Conservation (phyloP, 768 basidiomycete genomes). For the Tricholoma terreum region DNA sequence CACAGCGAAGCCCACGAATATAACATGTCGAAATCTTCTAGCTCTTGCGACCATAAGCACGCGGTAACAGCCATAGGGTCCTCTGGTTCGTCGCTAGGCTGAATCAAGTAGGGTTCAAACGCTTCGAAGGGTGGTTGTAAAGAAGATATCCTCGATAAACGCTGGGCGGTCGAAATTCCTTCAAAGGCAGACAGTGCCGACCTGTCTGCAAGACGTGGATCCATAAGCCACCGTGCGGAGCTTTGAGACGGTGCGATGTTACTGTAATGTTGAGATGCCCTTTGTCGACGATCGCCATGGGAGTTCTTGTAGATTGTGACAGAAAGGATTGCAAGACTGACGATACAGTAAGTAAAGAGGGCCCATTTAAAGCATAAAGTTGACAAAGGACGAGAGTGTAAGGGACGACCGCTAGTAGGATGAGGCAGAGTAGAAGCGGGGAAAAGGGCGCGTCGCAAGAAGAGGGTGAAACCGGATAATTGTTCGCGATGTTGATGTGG, state of each 20-base stretch:
- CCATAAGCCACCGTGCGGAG: not conserved
- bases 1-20: conserved; percentile 38
- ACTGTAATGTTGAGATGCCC: not conserved
- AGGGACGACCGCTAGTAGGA: conserved; percentile 16
- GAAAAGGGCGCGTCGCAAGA: conserved; percentile 12
- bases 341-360: conserved; percentile 36
- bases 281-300: conserved; percentile 1
- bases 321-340: conserved; percentile 39
- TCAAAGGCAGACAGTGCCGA: conserved; percentile 19
- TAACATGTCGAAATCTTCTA: conserved; percentile 29
- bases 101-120: conserved; percentile 37
- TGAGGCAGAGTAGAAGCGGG: conserved; percentile 9
- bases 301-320: conserved; percentile 24
- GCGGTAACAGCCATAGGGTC: conserved; percentile 34
- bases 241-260: conserved; percentile 1
- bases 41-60: conserved; percentile 47
- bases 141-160: conserved; percentile 34
- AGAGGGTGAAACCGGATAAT: conserved; percentile 7
- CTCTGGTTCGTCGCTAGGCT: conserved; percentile 8
- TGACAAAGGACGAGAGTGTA: conserved; percentile 23
- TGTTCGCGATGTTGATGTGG: conserved; percentile 8
- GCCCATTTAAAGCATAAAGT: conserved; percentile 31
- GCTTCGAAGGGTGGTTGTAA: conserved; percentile 21
- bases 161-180: conserved; percentile 28
- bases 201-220: not conserved